Conservation (phyloP, 345 rosid genomes). For the Arabis hirsuta region DNA sequence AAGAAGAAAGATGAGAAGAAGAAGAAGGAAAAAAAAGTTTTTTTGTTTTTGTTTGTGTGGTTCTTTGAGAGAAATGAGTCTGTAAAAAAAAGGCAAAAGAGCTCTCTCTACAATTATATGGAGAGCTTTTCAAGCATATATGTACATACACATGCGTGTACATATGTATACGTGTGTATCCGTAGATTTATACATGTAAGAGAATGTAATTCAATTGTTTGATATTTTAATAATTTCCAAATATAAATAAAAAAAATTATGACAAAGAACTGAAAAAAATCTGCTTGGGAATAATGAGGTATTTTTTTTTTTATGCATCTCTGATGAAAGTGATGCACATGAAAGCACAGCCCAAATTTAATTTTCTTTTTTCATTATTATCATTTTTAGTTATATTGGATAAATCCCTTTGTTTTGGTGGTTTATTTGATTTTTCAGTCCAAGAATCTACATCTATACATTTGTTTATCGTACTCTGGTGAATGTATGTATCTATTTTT, state of each 20-base stretch:
- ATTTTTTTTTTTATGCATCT: slow-evolving; percentile 44
- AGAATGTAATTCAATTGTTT: slow-evolving; percentile 39
- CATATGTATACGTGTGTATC: slow-evolving; percentile 44
- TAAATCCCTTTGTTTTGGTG: not conserved
- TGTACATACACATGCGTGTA: slow-evolving; percentile 40
- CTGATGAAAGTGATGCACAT: slow-evolving; percentile 48
- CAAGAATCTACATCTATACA: not conserved
- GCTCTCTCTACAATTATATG: slow-evolving; percentile 54
- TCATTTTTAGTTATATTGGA: not conserved
- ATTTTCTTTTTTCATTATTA: not conserved
- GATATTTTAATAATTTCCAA: not conserved
- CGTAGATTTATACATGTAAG: slow-evolving; percentile 47
- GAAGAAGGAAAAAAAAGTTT: slow-evolving; percentile 37
- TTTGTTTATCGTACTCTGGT: too few relatives aligned
- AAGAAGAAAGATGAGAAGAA: slow-evolving; percentile 42
- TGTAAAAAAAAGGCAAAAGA: slow-evolving; percentile 40
- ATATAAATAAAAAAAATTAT: slow-evolving; percentile 9
- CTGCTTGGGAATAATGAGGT: slow-evolving; percentile 49
- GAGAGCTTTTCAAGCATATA: slow-evolving; percentile 46
- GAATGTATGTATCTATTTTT: too few relatives aligned
- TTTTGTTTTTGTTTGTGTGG: slow-evolving; percentile 46
- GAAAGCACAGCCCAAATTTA: slow-evolving; percentile 36
- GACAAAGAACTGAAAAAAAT: slow-evolving; percentile 40
- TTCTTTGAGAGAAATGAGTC: slow-evolving; percentile 46
- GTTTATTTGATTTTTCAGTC: not conserved